These are phyloP conservation scores for Amanita brunnescens DNA, from an alignment of 768 basidiomycete genomes.

Conservation along the genomic window DNA sequence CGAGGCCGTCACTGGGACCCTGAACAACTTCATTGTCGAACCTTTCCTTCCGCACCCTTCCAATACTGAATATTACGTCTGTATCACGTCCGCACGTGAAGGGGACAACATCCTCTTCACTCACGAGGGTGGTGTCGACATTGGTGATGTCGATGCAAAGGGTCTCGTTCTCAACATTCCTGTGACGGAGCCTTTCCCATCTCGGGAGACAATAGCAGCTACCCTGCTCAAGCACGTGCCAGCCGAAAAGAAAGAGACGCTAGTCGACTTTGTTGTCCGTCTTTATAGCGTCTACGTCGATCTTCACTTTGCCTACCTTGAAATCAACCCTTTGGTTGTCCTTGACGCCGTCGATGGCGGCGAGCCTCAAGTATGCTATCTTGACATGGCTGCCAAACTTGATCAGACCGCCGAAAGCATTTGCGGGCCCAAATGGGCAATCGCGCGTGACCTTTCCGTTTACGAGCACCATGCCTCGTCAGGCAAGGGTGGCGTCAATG, in stretches of 20 bases:
- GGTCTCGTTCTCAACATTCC: constrained; percentile 83
- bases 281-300: constrained; percentile 98
- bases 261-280: constrained; percentile 90
- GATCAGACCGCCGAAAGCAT: constrained; percentile 99
- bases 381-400: constrained; percentile 99
- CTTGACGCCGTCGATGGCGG: constrained; percentile 68
- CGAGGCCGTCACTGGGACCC: constrained; percentile 87
- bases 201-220: constrained; percentile 63
- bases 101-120: constrained; percentile 98
- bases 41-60: constrained; percentile 97
- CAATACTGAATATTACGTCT: constrained; percentile 95
- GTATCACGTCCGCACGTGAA: constrained; percentile 91
- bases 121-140: constrained; percentile 97
- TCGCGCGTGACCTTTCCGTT: constrained; percentile 83
- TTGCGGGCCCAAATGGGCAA: constrained; percentile 97
- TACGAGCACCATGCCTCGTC: constrained; percentile 47
- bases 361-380: constrained; percentile 80
- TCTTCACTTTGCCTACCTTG: constrained; percentile 98
- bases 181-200: constrained; percentile 71
- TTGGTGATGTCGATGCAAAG: constrained; percentile 97
- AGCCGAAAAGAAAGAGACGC: constrained; percentile 79
- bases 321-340: constrained; percentile 97
- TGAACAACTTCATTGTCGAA: constrained; percentile 97
- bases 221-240: constrained; percentile 80
- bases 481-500: constrained; percentile 43